Base-by-base conservation (phyloP, 495 filamentous ascomycete genomes). In the Penicillium coprophilum region DNA sequence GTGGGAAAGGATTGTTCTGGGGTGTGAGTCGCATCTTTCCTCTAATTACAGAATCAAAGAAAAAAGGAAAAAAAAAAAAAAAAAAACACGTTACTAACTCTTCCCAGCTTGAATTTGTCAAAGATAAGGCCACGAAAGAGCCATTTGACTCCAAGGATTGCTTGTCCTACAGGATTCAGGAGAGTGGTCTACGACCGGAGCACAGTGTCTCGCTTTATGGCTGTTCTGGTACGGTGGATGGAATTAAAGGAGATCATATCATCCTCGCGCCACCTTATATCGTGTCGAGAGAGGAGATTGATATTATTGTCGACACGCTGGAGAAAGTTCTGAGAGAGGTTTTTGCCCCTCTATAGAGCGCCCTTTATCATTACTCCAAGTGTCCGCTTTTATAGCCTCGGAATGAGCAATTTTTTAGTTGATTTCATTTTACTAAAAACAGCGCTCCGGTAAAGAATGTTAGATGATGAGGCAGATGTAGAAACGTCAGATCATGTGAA, bases 261-360 rank as follows among this genome's bases (percentile, higher is more conserved):
- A 73, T 95, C 31, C 60, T 96, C 52, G 81, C 87, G 20, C 91
- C 92, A 4, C 79, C 90, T 1, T 95, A 87, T 69, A 92, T 81
- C 54, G 75, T 88, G 43, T 82, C 80, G 0, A 68, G 66, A 31
- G 79, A 82, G 11, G 86, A 89, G 30, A 78, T 91, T 50, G 81
- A 85, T 57, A 72, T 70, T 46, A 85, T 90, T 48, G 77, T 84
- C 31, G 65, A 77, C 20, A 69, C 62, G 5, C 70, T 80, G 5
- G 70, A 24, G 3, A 61, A 52, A 45, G 72, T 77, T 34, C 31
- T 79, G 12, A 55, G 64, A 4, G 68, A 62, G 27, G 71, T 77
- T 8, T 71, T 79, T 63, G 48, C 46, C 0, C 60, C 63, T 10
- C 17, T 74, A 32, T 41, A 44, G 23, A 23, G 34, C 28, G 4